A percentile compares a stretch with the other conserved stretches of the same genome.
These are phyloP conservation scores for Fonsecaea multimorphosa DNA, from an alignment of 2,329 filamentous ascomycete species.

Conservation along the genomic window DNA sequence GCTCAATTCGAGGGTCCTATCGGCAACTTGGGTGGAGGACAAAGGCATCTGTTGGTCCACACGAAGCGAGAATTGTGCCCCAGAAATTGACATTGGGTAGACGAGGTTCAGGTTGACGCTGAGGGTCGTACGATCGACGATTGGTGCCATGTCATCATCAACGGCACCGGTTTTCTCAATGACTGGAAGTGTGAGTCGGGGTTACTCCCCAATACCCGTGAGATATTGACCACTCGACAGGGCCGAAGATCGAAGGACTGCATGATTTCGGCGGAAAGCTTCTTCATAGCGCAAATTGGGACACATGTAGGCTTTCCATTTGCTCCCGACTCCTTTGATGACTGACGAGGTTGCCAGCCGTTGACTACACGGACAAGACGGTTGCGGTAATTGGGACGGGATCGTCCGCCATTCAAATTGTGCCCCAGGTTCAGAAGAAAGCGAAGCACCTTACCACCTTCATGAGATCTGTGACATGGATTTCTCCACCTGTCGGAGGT, in stretches of 20 bases:
- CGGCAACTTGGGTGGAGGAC: constrained; percentile 16
- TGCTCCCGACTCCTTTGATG: background rate
- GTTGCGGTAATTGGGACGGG: constrained; percentile 70
- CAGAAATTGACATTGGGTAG: background rate
- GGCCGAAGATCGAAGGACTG: constrained; percentile 55
- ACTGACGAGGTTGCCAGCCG: constrained; percentile 17
- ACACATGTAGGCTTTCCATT: constrained; percentile 9
- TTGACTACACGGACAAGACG: constrained; percentile 63
- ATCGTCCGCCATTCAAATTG: constrained; percentile 64
- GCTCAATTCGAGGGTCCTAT: constrained; percentile 18
- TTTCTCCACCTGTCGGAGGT: constrained; percentile 26
- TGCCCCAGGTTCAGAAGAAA: constrained; percentile 23
- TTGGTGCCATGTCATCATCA: constrained; percentile 45
- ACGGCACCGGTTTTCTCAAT: constrained; percentile 49
- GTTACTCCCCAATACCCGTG: background rate
- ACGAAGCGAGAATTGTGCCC: background rate
- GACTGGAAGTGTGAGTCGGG: constrained; percentile 47
- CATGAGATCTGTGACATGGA: constrained; percentile 43
- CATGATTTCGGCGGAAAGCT: constrained; percentile 55
- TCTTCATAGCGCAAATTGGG: constrained; percentile 45
- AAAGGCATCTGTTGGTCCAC: constrained; percentile 18
- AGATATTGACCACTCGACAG: constrained; percentile 4
- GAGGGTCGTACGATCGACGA: constrained; percentile 34
- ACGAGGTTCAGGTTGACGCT: constrained; percentile 14
- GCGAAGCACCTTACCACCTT: constrained; percentile 42